Conservation (phyloP, 1,139 yeast species). For the Groenewaldozyma auringiensis region DNA sequence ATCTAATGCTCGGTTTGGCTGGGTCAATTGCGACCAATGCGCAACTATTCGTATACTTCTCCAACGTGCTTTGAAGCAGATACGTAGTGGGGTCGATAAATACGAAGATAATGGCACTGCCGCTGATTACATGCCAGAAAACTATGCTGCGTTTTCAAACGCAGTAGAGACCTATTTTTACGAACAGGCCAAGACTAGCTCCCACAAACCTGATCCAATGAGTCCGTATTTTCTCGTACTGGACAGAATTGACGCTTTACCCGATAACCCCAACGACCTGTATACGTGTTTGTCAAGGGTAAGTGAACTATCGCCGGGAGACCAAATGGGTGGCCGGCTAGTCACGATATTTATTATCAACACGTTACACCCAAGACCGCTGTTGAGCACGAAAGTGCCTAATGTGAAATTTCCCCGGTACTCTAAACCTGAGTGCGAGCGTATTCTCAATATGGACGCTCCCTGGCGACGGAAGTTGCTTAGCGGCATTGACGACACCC, state of each 20-base stretch:
- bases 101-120: constrained; percentile 2
- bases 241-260: constrained; percentile 52
- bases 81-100: constrained; percentile 17
- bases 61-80: constrained; percentile 29
- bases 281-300: constrained; percentile 43
- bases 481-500: not conserved
- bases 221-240: constrained; percentile 46
- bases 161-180: constrained; percentile 36
- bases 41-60: constrained; percentile 30
- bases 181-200: not conserved
- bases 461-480: constrained; percentile 8
- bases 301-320: constrained; percentile 34
- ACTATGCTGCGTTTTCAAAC: constrained; percentile 41
- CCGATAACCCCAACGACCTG: constrained; percentile 42
- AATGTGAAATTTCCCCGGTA: constrained; percentile 44
- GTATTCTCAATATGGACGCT: constrained; percentile 24
- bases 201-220: constrained; percentile 29
- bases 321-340: constrained; percentile 18
- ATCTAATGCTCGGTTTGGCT: constrained; percentile 15
- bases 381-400: constrained; percentile 44
- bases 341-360: constrained; percentile 32
- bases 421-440: constrained; percentile 35
- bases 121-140: constrained; percentile 35
- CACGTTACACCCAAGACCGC: constrained; percentile 40
- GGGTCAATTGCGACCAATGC: constrained; percentile 32